These are phyloP conservation scores for Carpinus fangiana DNA, from an alignment of 306 rosid species.

Conservation along the genomic window DNA sequence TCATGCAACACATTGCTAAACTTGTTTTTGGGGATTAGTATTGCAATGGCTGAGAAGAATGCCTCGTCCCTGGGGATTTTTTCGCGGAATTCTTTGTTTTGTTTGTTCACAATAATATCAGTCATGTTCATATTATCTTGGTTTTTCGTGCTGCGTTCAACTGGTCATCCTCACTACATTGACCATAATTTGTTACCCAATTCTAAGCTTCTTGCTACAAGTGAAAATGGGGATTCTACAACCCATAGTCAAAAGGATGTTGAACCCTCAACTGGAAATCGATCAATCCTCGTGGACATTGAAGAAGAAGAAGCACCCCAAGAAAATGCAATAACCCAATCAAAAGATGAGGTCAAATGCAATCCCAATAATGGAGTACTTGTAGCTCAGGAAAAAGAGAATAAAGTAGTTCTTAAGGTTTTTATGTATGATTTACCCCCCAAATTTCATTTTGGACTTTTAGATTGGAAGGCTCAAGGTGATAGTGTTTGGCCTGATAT, in stretches of 20 bases:
- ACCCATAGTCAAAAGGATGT: slow-evolving; percentile 16
- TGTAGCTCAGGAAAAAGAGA: slow-evolving; percentile 20
- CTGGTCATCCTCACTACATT: slow-evolving; percentile 31
- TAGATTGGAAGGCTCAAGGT: slow-evolving; percentile 55
- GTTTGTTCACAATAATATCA: slow-evolving; percentile 48
- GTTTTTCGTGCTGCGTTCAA: slow-evolving; percentile 57
- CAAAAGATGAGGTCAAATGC: slow-evolving; percentile 25
- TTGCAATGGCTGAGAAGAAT: slow-evolving; percentile 55
- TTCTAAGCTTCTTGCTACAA: slow-evolving; percentile 32
- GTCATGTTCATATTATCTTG: slow-evolving; percentile 57
- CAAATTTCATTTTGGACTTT: slow-evolving; percentile 68
- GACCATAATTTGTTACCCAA: slow-evolving; percentile 37
- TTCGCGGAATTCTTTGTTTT: slow-evolving; percentile 52
- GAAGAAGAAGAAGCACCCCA: slow-evolving; percentile 25
- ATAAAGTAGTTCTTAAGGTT: slow-evolving; percentile 40
- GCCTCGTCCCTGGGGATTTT: slow-evolving; percentile 33
- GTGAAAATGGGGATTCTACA: slow-evolving; percentile 17
- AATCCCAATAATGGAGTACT: slow-evolving; percentile 12
- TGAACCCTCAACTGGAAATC: slow-evolving; percentile 34
- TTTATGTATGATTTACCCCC: slow-evolving; percentile 77
- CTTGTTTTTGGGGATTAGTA: background rate
- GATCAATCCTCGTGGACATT: slow-evolving; percentile 44
- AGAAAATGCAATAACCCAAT: slow-evolving; percentile 18
- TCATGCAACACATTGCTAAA: slow-evolving; percentile 16
- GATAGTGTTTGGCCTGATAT: slow-evolving; percentile 68